Evolutionary conservation across 148 eudicot species (phyloP).

Genomic region (Cornus florida): DNA sequence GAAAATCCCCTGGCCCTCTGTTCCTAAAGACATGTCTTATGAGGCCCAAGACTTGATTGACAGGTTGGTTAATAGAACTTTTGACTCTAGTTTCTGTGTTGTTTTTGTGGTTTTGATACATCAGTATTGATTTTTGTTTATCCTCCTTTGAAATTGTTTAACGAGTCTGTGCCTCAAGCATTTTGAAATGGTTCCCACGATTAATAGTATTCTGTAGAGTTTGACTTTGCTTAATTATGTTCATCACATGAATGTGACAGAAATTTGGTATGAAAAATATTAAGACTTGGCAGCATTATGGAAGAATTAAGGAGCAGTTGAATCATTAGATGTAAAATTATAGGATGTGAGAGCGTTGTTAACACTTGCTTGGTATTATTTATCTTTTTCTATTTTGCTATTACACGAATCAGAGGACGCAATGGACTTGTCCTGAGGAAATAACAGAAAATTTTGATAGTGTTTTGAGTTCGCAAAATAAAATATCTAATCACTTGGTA

Average conservation of each 20-base stretch:
- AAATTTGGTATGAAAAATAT: no score
- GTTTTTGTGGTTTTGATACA: constrained; percentile 1
- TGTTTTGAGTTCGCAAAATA: no score
- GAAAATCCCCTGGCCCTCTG: constrained; percentile 67
- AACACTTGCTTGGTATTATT: no score
- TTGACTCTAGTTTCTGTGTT: neutral
- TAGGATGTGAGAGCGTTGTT: no score
- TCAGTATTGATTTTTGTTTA: neutral
- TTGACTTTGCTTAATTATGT: neutral
- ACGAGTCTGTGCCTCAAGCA: neutral
- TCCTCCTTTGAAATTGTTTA: constrained; percentile 1
- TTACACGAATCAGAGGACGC: neutral
- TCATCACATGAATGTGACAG: no score
- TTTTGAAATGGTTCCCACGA: neutral
- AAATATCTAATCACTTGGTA: neutral
- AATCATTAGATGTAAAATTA: no score
- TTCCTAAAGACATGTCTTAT: constrained; percentile 53
- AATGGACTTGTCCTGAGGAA: neutral
- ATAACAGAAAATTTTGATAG: neutral
- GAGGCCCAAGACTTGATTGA: constrained; percentile 64
- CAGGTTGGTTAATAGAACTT: constrained; percentile 39
- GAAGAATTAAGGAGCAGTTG: no score
- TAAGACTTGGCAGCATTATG: no score
- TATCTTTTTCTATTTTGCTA: neutral
- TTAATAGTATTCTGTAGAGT: neutral